Conservation (phyloP, 2,329 filamentous ascomycete species). For the Verticillium nubilum region DNA sequence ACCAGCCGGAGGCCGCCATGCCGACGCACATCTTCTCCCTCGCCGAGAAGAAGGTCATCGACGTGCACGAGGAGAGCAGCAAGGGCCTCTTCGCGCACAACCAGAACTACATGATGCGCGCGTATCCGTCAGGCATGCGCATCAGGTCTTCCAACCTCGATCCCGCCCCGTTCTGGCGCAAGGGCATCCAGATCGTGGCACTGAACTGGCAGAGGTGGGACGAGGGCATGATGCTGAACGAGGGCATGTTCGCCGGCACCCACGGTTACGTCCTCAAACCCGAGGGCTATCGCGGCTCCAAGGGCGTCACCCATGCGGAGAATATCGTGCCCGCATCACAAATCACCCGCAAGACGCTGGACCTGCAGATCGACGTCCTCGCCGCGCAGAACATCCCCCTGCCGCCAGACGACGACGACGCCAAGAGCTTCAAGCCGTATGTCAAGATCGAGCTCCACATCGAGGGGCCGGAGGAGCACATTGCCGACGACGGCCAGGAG, state of each 20-base stretch:
- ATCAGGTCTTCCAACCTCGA: slow-evolving; percentile 84
- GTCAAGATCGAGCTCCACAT: slow-evolving; percentile 81
- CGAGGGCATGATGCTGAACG: slow-evolving; percentile 92
- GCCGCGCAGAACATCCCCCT: slow-evolving; percentile 73
- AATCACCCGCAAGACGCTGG: slow-evolving; percentile 53
- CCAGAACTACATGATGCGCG: slow-evolving; percentile 73
- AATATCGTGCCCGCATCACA: slow-evolving; percentile 9
- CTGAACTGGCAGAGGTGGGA: slow-evolving; percentile 93
- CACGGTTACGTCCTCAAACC: slow-evolving; percentile 87
- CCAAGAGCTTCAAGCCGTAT: slow-evolving; percentile 66
- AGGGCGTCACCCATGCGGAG: slow-evolving; percentile 3
- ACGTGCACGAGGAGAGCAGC: slow-evolving; percentile 45
- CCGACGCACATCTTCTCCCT: slow-evolving; percentile 66
- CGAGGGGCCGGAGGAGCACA: slow-evolving; percentile 51
- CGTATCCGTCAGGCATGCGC: slow-evolving; percentile 78
- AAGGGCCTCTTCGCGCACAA: slow-evolving; percentile 72
- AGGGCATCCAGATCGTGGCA: slow-evolving; percentile 85
- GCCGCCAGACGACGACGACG: slow-evolving; percentile 44
- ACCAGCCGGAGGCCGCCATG: slow-evolving; percentile 63
- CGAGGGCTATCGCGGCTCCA: slow-evolving; percentile 35
- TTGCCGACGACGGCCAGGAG: slow-evolving; percentile 32
- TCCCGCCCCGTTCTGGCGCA: slow-evolving; percentile 78
- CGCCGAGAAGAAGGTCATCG: slow-evolving; percentile 59
- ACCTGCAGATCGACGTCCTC: slow-evolving; percentile 67
- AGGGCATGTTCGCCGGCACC: slow-evolving; percentile 82